Conservation (phyloP, 768 basidiomycete species). For the Rossbeevera mucosa region DNA sequence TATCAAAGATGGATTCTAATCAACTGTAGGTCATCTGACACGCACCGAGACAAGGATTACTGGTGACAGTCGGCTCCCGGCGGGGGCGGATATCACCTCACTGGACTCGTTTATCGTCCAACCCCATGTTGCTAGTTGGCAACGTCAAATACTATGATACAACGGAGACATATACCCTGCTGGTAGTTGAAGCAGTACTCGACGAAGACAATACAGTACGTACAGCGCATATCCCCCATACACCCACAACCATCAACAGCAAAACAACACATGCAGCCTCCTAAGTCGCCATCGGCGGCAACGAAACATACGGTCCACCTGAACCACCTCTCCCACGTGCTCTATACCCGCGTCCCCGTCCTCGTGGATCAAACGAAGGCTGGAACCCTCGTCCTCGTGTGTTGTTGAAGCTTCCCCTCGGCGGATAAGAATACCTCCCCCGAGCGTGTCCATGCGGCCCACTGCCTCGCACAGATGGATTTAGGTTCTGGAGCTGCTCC, state of each 20-base stretch:
- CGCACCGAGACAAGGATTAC: too few relatives aligned
- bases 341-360: slow-evolving; percentile 32
- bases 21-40: too few relatives aligned
- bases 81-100: too few relatives aligned
- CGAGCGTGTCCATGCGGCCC: slow-evolving; percentile 34
- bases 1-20: too few relatives aligned
- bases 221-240: not conserved
- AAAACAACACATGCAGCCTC: not conserved
- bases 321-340: slow-evolving; percentile 7
- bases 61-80: too few relatives aligned
- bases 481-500: not conserved
- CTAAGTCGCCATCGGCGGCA: slow-evolving; percentile 4
- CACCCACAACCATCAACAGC: not conserved
- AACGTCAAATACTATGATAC: too few relatives aligned
- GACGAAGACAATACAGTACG: not conserved
- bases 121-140: too few relatives aligned
- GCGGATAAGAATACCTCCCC: slow-evolving; percentile 21
- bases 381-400: slow-evolving; percentile 33
- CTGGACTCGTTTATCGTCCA: too few relatives aligned
- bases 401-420: slow-evolving; percentile 21
- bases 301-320: not conserved
- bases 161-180: not conserved
- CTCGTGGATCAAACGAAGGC: slow-evolving; percentile 22
- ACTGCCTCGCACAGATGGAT: slow-evolving; percentile 21
- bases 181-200: not conserved